phyloP scores from a whole-genome alignment of 306 rosid genomes.

The Elaeagnus macrophylla region DNA sequence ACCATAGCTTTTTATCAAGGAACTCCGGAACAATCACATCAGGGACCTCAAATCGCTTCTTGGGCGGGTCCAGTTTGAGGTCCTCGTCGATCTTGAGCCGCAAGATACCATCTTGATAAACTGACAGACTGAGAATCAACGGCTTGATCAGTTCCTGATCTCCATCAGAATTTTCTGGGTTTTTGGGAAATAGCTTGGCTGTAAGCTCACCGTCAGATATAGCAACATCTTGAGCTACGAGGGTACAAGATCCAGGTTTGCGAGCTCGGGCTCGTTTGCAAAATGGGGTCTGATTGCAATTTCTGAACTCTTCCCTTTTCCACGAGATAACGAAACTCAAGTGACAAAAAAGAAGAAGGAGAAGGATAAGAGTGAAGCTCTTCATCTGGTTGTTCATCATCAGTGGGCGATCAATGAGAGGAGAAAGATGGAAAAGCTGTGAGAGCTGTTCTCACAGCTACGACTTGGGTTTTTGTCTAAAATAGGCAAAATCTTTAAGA shows the following conservation, averaged over 20 bases:
- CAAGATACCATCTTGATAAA: constrained; percentile 49
- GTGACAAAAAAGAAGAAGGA: constrained; percentile 36
- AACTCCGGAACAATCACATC: constrained; percentile 65
- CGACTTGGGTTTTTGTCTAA: too few relatives aligned
- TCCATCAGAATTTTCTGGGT: constrained; percentile 17
- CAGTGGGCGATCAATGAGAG: constrained; percentile 7
- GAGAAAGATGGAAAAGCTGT: constrained; percentile 4
- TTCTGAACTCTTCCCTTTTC: constrained; percentile 86
- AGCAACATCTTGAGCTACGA: constrained; percentile 42
- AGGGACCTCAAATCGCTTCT: constrained; percentile 71
- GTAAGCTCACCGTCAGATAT: constrained; percentile 62
- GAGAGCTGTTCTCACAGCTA: too few relatives aligned
- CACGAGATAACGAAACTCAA: constrained; percentile 48
- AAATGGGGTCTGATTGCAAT: constrained; percentile 86
- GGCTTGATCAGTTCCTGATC: constrained; percentile 32
- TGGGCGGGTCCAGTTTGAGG: constrained; percentile 39
- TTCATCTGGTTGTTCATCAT: constrained; percentile 24
- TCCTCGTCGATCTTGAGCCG: constrained; percentile 85
- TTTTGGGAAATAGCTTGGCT: constrained; percentile 47
- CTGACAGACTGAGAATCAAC: constrained; percentile 63
- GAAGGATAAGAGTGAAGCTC: constrained; percentile 25
- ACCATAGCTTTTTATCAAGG: constrained; percentile 47
- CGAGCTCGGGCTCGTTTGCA: constrained; percentile 84
- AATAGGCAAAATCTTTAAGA: too few relatives aligned
- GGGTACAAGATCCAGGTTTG: constrained; percentile 45